Conservation (phyloP, 2,329 filamentous ascomycete genomes). For the Emmonsia crescens region DNA sequence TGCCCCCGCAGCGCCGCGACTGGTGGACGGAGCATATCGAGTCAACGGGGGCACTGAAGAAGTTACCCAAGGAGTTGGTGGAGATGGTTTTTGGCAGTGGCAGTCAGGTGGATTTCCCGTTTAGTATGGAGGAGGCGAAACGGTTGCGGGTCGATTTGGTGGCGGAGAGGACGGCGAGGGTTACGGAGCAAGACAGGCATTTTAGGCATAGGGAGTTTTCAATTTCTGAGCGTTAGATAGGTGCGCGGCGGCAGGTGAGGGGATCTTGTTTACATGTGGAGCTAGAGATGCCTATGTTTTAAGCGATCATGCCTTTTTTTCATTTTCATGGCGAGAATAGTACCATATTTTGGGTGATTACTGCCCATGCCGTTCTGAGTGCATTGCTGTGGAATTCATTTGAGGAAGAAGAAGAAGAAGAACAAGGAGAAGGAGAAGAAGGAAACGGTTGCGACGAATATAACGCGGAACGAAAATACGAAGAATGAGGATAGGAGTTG, state of each 20-base stretch:
- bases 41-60: neutral
- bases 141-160: conserved; percentile 1
- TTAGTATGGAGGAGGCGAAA: conserved; percentile 4
- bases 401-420: too few relatives aligned
- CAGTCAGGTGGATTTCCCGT: neutral
- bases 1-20: conserved; percentile 6
- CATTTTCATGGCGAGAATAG: too few relatives aligned
- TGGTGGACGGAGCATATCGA: conserved; percentile 6
- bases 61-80: conserved; percentile 4
- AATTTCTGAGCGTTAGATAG: neutral
- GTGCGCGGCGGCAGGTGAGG: neutral
- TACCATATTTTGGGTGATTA: too few relatives aligned
- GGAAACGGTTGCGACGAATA: too few relatives aligned
- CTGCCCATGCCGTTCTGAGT: too few relatives aligned
- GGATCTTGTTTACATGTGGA: neutral
- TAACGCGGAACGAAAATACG: too few relatives aligned
- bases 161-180: neutral
- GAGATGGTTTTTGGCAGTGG: neutral
- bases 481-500: too few relatives aligned
- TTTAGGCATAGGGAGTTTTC: neutral
- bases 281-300: too few relatives aligned
- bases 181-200: neutral
- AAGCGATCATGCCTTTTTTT: neutral
- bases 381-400: too few relatives aligned
- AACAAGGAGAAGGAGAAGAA: too few relatives aligned